A percentile compares a stretch with the other conserved stretches of the same genome.
Evolutionary conservation across 768 basidiomycete species (phyloP).

Genomic region (Xerocomus potaroensis): DNA sequence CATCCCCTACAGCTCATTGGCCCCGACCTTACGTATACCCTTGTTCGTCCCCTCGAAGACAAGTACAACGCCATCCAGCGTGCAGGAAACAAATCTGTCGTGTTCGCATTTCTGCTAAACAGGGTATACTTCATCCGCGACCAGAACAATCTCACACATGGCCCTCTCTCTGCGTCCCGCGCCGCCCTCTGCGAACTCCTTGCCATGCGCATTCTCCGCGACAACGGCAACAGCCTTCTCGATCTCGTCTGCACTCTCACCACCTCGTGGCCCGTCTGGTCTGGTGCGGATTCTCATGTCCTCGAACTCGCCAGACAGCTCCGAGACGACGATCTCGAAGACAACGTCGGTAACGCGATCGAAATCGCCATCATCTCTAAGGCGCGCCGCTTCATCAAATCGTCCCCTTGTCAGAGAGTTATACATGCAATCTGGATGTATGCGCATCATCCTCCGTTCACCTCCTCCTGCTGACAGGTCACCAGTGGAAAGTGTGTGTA

Average conservation of each 20-base stretch:
- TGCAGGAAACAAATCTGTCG: slow-evolving; percentile 73
- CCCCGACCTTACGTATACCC: slow-evolving; percentile 87
- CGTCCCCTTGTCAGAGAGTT: slow-evolving; percentile 84
- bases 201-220: slow-evolving; percentile 73
- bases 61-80: slow-evolving; percentile 76
- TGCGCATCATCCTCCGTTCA: slow-evolving; percentile 19
- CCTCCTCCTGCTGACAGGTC: slow-evolving; percentile 13
- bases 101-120: slow-evolving; percentile 87
- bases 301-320: slow-evolving; percentile 58
- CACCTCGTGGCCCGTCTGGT: slow-evolving; percentile 78
- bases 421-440: slow-evolving; percentile 82
- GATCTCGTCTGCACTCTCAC: slow-evolving; percentile 68
- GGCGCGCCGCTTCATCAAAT: slow-evolving; percentile 87
- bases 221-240: slow-evolving; percentile 64
- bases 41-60: slow-evolving; percentile 81
- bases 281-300: slow-evolving; percentile 61
- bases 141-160: slow-evolving; percentile 57
- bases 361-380: slow-evolving; percentile 88
- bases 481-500: slow-evolving; percentile 88
- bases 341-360: slow-evolving; percentile 85
- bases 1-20: slow-evolving; percentile 54
- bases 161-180: slow-evolving; percentile 66
- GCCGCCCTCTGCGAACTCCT: slow-evolving; percentile 88
- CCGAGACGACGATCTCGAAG: slow-evolving; percentile 66
- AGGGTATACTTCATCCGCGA: slow-evolving; percentile 82